Percentiles rank a stretch among this genome's conserved stretches.
These are phyloP conservation scores for Noccaea caerulescens DNA, from an alignment of 345 rosid species.

Conservation along the genomic window DNA sequence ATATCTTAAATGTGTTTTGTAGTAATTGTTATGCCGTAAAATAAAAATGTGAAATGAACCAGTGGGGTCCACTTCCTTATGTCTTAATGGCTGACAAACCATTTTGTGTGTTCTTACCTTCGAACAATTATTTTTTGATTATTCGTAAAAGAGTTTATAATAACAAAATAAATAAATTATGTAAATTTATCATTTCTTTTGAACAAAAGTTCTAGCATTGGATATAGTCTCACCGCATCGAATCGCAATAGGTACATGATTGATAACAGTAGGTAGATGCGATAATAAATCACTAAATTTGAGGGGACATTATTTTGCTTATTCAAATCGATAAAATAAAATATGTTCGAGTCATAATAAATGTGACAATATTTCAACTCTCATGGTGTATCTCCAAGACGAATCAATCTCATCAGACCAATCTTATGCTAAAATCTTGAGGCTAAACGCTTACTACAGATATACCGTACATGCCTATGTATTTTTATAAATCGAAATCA, in stretches of 20 bases:
- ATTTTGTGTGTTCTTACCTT: neutral
- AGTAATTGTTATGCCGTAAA: neutral
- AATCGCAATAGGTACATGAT: constrained; percentile 37
- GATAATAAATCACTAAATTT: constrained; percentile 28
- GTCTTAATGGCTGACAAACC: constrained; percentile 28
- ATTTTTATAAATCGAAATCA: neutral
- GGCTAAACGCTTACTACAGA: constrained; percentile 30
- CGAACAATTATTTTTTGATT: neutral
- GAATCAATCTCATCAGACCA: constrained; percentile 36
- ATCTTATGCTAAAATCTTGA: constrained; percentile 29
- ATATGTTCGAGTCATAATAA: constrained; percentile 30
- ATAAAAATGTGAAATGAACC: constrained; percentile 19
- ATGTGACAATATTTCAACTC: constrained; percentile 38
- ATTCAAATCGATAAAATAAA: constrained; percentile 1
- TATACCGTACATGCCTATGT: neutral
- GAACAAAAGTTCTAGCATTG: neutral
- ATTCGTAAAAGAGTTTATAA: neutral
- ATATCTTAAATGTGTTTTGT: neutral
- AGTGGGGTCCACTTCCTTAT: constrained; percentile 36
- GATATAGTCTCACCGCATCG: constrained; percentile 17
- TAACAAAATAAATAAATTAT: constrained; percentile 10
- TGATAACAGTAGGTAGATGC: constrained; percentile 38
- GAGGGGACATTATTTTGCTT: constrained; percentile 9
- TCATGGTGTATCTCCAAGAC: constrained; percentile 24
- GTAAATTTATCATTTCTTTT: constrained; percentile 13